Conservation (phyloP, 2,329 filamentous ascomycete species). For the Trichoderma arundinaceum region DNA sequence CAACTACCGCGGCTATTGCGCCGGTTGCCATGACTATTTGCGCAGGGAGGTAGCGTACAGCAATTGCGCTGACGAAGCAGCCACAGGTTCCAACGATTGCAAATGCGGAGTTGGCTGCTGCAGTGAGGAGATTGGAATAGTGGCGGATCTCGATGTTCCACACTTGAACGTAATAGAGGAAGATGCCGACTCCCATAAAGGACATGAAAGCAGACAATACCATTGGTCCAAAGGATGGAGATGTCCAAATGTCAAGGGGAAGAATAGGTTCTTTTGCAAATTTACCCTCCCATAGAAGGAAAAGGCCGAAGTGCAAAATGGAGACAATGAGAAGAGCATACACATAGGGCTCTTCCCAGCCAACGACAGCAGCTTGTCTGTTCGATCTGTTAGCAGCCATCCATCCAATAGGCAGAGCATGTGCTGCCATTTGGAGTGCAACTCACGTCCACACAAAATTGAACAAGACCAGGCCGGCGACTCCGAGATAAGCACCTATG, state of each 20-base stretch:
- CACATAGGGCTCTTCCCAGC: constrained; percentile 52
- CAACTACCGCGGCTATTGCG: constrained; percentile 37
- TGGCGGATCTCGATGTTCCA: constrained; percentile 53
- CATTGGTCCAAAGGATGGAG: constrained; percentile 46
- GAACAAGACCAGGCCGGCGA: constrained; percentile 52
- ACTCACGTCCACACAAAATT: constrained; percentile 59
- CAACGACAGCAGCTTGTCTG: constrained; percentile 50
- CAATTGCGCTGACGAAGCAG: constrained; percentile 49
- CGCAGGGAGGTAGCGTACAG: constrained; percentile 53
- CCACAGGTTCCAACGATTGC: constrained; percentile 47
- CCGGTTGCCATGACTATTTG: constrained; percentile 56
- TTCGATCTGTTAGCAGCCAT: neutral
- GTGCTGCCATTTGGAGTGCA: neutral
- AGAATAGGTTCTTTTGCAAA: constrained; percentile 51
- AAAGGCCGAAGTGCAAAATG: constrained; percentile 38
- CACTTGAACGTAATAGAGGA: constrained; percentile 54
- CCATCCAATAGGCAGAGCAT: no score
- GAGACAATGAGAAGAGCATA: constrained; percentile 48
- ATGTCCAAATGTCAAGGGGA: constrained; percentile 43
- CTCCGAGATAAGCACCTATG: constrained; percentile 48
- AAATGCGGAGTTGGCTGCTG: constrained; percentile 48
- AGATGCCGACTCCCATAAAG: constrained; percentile 56
- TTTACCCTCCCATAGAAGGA: constrained; percentile 51
- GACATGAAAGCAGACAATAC: constrained; percentile 52
- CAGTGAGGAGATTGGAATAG: constrained; percentile 49